Conservation (phyloP, 169 alveolate genomes). For the Plasmodium coatneyi region DNA sequence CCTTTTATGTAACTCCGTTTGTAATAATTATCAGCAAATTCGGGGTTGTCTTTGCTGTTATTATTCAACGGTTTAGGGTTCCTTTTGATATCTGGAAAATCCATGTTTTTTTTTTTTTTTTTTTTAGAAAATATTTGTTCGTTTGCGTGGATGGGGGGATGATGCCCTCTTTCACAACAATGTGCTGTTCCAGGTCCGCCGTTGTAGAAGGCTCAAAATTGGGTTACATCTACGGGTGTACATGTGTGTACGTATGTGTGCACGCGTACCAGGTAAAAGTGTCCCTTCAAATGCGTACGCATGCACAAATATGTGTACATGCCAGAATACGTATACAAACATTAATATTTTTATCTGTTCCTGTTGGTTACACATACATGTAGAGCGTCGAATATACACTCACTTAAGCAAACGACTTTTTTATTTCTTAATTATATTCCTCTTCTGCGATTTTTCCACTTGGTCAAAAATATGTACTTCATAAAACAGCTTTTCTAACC, state of each 20-base stretch:
- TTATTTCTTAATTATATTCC: neutral
- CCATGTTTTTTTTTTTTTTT: constrained; percentile 25
- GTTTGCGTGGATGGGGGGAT: neutral
- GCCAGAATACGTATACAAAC: neutral
- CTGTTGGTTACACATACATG: neutral
- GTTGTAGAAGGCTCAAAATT: neutral
- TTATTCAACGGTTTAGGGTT: constrained; percentile 2
- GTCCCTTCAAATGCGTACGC: neutral
- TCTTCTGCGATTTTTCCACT: neutral
- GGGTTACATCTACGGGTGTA: neutral
- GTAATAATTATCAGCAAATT: constrained; percentile 18
- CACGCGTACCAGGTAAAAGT: neutral
- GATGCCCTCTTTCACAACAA: neutral
- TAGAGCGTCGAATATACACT: neutral
- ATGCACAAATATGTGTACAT: neutral
- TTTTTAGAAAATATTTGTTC: neutral
- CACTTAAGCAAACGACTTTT: neutral
- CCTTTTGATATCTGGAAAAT: constrained; percentile 29
- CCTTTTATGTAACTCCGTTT: constrained; percentile 15
- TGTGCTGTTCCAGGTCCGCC: neutral
- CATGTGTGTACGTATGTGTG: constrained; percentile 17
- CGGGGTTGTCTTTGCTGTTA: constrained; percentile 13
- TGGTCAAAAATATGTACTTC: neutral
- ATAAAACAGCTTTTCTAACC: neutral
- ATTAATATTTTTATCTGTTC: neutral